Percentiles rank a stretch among this genome's conserved stretches.
Evolutionary conservation across 2,329 filamentous ascomycete species (phyloP).

Genomic region (Dendrostoma leiphaemia): DNA sequence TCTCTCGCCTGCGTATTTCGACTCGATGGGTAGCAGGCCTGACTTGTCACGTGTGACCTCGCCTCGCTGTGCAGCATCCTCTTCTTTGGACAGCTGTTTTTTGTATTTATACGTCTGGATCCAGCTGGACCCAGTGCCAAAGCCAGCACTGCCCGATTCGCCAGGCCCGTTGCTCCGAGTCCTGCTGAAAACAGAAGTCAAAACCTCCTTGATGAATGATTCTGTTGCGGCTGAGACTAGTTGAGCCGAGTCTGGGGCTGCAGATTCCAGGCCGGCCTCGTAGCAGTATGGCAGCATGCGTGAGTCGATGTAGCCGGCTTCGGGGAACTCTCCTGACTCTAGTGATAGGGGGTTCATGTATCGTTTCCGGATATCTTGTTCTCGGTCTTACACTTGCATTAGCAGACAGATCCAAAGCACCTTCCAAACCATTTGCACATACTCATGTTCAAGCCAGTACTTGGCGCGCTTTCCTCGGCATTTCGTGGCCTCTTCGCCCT

Average conservation of each 20-base stretch:
- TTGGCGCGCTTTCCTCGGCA: conserved; percentile 62
- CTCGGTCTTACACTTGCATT: conserved; percentile 49
- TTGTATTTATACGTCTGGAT: conserved; percentile 80
- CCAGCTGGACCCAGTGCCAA: conserved; percentile 65
- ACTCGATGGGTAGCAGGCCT: conserved; percentile 77
- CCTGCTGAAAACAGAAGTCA: conserved; percentile 62
- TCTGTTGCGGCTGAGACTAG: conserved; percentile 66
- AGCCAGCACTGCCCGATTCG: conserved; percentile 58
- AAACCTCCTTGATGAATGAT: conserved; percentile 64
- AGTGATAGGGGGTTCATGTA: conserved; percentile 62
- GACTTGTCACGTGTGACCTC: conserved; percentile 72
- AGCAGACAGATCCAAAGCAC: background rate
- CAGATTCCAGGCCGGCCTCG: conserved; percentile 59
- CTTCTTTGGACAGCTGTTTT: conserved; percentile 71
- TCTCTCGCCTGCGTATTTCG: conserved; percentile 70
- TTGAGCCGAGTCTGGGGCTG: conserved; percentile 57
- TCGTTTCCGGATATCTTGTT: conserved; percentile 65
- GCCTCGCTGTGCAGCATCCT: conserved; percentile 69
- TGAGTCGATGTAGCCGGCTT: conserved; percentile 59
- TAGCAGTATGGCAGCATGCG: conserved; percentile 69
- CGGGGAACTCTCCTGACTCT: conserved; percentile 69
- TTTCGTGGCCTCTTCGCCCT: conserved; percentile 42
- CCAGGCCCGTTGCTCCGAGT: conserved; percentile 65
- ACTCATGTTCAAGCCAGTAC: conserved; percentile 79
- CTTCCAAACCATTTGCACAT: too few relatives aligned